Evolutionary conservation across 2,329 filamentous ascomycete genomes (phyloP), one percentile per base, ranked within the genome.

Genomic region (Salinomyces thailandicus): DNA sequence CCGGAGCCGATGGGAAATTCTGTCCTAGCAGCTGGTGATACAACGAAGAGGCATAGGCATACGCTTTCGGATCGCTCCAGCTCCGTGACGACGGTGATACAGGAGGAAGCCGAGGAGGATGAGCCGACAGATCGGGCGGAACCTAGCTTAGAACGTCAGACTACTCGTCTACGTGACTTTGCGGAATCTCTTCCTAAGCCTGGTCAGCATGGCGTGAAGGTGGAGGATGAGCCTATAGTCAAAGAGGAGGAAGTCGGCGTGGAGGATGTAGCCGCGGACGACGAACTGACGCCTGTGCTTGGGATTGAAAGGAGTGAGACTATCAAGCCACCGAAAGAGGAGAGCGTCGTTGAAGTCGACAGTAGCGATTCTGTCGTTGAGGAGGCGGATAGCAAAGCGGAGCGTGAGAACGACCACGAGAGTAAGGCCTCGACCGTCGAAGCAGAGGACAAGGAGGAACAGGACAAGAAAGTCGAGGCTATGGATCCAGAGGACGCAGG

Each of bases 1-100:
- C 50, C 51, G 13, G 59, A 59, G 26, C 49, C 55, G 5, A 50
- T 47, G 9, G 52, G 66, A 44, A 64, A 58, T 44, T 57, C 54
- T 36, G 72, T 62, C 47, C 66, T 63, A 56, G 75, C 60, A 52
- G 74, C 57, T 45, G 74, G 58, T 47, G 75, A 80, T 36, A 93
- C 85, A 51, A 89, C 85, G 5, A 78, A 87, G 54, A 73, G 85
- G 45, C 85, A 94, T 58, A 79, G 85, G 50, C 82, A 84, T 57
- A 87, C 79, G 45, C 81, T 83, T 16, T 89, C 83, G 11, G 80
- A 81, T 11, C 80, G 83, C 33, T 85, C 79, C 36, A 61, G 47
- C 3, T 73, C 79, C 4, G 81, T 94, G 14, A 77, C 79, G 1
- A 91, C 85, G 0, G 85, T 93, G 11, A 72, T 85, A 22, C 85